Evolutionary conservation across 176 grass and related monocot species (phyloP).

Genomic region (Oryza punctata): DNA sequence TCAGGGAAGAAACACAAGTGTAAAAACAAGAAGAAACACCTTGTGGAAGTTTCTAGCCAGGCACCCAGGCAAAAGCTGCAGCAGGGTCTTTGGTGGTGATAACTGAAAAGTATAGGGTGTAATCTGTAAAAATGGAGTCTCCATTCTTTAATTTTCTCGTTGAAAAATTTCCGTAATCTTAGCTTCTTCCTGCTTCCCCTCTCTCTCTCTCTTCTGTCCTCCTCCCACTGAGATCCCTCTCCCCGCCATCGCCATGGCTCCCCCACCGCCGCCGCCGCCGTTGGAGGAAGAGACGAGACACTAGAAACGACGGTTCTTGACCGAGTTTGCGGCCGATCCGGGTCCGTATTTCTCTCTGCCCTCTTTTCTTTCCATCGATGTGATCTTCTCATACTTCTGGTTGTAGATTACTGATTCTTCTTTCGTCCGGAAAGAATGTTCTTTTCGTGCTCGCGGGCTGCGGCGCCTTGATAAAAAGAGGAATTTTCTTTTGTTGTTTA

Average conservation of each 20-base stretch:
- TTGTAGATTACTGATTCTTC: conserved; percentile 25
- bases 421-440: conserved; percentile 15
- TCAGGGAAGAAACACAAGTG: too few species aligned
- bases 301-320: conserved; percentile 14
- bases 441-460: conserved; percentile 8
- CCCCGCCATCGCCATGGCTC: conserved; percentile 19
- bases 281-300: background rate
- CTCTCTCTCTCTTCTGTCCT: background rate
- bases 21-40: background rate
- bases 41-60: background rate
- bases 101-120: conserved; percentile 13
- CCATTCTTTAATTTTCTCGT: background rate
- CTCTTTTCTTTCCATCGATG: background rate
- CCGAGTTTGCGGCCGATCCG: background rate
- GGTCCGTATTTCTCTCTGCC: conserved; percentile 20
- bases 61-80: background rate
- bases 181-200: conserved; percentile 7
- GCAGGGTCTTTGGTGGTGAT: background rate
- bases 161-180: conserved; percentile 32
- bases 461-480: background rate
- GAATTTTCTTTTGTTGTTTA: background rate
- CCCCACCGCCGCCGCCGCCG: conserved; percentile 15
- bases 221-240: conserved; percentile 48
- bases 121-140: conserved; percentile 19
- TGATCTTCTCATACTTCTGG: conserved; percentile 11